Conservation (phyloP, 2,329 filamentous ascomycete genomes). For the Beauveria sp. region DNA sequence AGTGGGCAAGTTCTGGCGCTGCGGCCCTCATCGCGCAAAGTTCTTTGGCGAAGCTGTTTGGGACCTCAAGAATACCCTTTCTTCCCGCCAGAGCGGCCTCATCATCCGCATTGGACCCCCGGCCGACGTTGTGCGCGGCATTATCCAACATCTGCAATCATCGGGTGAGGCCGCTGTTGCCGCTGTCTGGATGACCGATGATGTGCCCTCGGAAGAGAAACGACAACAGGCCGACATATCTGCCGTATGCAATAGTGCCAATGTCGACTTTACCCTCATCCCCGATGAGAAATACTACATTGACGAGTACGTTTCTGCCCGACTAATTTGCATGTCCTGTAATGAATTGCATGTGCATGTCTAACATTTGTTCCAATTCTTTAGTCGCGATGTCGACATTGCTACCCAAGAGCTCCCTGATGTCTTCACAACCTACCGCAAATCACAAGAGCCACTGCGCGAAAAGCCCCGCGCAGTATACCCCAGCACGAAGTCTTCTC, state of each 20-base stretch:
- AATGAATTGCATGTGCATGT: neutral
- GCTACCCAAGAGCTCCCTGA: constrained; percentile 57
- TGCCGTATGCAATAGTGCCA: constrained; percentile 41
- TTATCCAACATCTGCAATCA: constrained; percentile 43
- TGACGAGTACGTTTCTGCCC: constrained; percentile 58
- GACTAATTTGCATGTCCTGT: neutral
- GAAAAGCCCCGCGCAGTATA: constrained; percentile 52
- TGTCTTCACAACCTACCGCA: constrained; percentile 68
- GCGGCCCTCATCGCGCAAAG: constrained; percentile 62
- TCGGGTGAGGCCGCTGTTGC: constrained; percentile 36
- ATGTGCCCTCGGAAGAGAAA: constrained; percentile 63
- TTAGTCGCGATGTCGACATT: constrained; percentile 59
- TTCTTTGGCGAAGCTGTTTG: constrained; percentile 67
- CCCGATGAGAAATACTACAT: constrained; percentile 71
- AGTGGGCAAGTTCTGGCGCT: constrained; percentile 64
- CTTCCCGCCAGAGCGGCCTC: constrained; percentile 52
- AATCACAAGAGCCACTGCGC: constrained; percentile 63
- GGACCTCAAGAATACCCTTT: constrained; percentile 59
- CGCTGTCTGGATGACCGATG: constrained; percentile 66
- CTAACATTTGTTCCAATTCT: neutral
- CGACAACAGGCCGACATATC: constrained; percentile 52
- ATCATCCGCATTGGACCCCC: constrained; percentile 55
- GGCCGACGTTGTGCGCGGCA: constrained; percentile 49
- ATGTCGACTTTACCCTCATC: constrained; percentile 57
- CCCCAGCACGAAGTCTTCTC: constrained; percentile 39